phyloP scores from a whole-genome alignment of 2,329 filamentous ascomycete genomes.

The Venturia carpophila region DNA sequence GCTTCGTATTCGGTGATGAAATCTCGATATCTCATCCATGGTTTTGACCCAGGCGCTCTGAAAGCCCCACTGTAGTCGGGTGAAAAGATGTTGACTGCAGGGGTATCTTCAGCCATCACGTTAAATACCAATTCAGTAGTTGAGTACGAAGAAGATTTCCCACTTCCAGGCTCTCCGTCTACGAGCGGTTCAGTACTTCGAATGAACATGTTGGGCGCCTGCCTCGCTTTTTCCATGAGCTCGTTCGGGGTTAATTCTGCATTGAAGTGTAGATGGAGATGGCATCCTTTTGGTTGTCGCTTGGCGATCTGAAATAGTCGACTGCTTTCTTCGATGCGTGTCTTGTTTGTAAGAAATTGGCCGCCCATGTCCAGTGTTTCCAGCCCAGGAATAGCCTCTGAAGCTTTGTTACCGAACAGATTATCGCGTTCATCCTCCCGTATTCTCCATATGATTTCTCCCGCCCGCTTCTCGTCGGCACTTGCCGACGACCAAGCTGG shows the following conservation, averaged over 20 bases:
- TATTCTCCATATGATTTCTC: slow-evolving; percentile 30
- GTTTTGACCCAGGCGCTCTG: slow-evolving; percentile 24
- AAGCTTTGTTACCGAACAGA: slow-evolving; percentile 36
- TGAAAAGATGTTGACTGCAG: slow-evolving; percentile 41
- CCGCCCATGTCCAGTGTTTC: slow-evolving; percentile 40
- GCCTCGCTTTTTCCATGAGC: slow-evolving; percentile 48
- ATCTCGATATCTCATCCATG: slow-evolving; percentile 40
- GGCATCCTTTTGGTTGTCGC: slow-evolving; percentile 60
- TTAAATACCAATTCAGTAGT: slow-evolving; percentile 56
- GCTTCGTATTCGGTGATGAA: slow-evolving; percentile 37
- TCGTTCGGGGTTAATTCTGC: slow-evolving; percentile 57
- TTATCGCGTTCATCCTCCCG: slow-evolving; percentile 37
- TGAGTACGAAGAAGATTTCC: slow-evolving; percentile 18
- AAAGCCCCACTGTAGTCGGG: slow-evolving; percentile 36
- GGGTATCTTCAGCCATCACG: slow-evolving; percentile 33
- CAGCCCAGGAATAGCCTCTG: slow-evolving; percentile 34
- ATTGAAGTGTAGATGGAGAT: slow-evolving; percentile 72
- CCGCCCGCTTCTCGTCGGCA: slow-evolving; percentile 24
- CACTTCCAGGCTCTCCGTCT: slow-evolving; percentile 36
- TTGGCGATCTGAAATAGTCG: slow-evolving; percentile 49
- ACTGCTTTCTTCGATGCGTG: slow-evolving; percentile 43
- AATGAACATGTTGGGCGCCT: slow-evolving; percentile 60
- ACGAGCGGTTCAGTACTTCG: slow-evolving; percentile 50
- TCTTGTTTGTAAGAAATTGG: slow-evolving; percentile 39
- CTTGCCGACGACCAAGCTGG: slow-evolving; percentile 2